Conservation (phyloP, 2,329 filamentous ascomycete species). For the Sclerotinia trifoliorum region DNA sequence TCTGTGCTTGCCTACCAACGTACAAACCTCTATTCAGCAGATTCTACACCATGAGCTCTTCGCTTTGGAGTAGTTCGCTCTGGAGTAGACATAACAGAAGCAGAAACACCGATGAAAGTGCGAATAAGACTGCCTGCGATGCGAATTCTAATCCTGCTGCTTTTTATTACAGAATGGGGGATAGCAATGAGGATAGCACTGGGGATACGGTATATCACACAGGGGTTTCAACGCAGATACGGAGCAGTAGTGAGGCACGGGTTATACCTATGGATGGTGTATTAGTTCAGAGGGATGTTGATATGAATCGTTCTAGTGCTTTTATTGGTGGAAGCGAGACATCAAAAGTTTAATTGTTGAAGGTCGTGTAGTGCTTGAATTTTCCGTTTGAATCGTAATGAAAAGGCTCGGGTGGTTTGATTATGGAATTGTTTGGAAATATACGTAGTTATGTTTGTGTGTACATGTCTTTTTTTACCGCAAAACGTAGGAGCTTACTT, state of each 20-base stretch:
- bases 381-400: neutral
- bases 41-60: neutral
- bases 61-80: neutral
- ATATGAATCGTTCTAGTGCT: neutral
- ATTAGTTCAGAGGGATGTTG: neutral
- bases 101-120: neutral
- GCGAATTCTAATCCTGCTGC: neutral
- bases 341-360: neutral
- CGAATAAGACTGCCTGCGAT: neutral
- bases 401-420: neutral
- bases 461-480: neutral
- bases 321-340: neutral
- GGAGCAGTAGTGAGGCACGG: neutral
- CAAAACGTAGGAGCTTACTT: neutral
- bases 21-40: neutral
- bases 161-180: neutral
- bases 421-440: neutral
- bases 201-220: neutral
- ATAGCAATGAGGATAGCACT: neutral
- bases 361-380: neutral
- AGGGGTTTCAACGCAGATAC: neutral
- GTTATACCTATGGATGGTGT: neutral
- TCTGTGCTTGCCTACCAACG: conserved; percentile 1
- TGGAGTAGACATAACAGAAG: neutral
- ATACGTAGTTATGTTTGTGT: neutral